A percentile compares a stretch with the other conserved stretches of the same genome.
phyloP scores from a whole-genome alignment of 2,329 filamentous ascomycete species.

The Fusarium pilosicola region DNA sequence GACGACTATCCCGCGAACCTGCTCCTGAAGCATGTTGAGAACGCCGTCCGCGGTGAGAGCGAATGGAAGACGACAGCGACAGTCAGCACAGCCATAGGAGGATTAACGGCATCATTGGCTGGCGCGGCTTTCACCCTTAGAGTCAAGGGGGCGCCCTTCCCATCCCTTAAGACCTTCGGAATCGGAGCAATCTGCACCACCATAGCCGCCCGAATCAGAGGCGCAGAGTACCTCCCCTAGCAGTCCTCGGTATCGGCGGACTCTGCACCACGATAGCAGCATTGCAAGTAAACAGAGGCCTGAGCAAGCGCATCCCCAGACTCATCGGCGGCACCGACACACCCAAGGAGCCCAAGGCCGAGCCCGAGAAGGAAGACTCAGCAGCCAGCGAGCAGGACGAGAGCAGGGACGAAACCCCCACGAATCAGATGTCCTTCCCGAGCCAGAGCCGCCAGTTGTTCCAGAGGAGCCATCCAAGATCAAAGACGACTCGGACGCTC shows the following conservation, averaged over 20 bases:
- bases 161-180: slow-evolving; percentile 11
- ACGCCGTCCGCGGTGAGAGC: slow-evolving; percentile 18
- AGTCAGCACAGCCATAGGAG: slow-evolving; percentile 26
- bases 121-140: slow-evolving; percentile 20
- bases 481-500: slow-evolving; percentile 21
- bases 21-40: slow-evolving; percentile 24
- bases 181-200: slow-evolving; percentile 6
- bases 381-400: slow-evolving; percentile 28
- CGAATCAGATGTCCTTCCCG: slow-evolving; percentile 3
- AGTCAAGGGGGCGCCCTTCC: slow-evolving; percentile 26
- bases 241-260: slow-evolving; percentile 19
- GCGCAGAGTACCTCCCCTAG: slow-evolving; percentile 21
- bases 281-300: slow-evolving; percentile 11
- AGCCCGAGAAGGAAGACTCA: slow-evolving; percentile 22
- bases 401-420: slow-evolving; percentile 7
- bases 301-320: slow-evolving; percentile 24
- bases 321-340: slow-evolving; percentile 22
- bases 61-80: slow-evolving; percentile 32
- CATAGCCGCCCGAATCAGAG: slow-evolving; percentile 13
- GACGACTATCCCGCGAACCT: slow-evolving; percentile 20
- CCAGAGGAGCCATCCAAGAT: slow-evolving; percentile 11
- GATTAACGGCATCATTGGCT: slow-evolving; percentile 23
- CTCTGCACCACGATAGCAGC: slow-evolving; percentile 28
- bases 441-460: neutral
- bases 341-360: slow-evolving; percentile 19